Base-by-base conservation (phyloP, 2,329 filamentous ascomycete genomes). In the Ophiocordyceps camponoti-leonardi region DNA sequence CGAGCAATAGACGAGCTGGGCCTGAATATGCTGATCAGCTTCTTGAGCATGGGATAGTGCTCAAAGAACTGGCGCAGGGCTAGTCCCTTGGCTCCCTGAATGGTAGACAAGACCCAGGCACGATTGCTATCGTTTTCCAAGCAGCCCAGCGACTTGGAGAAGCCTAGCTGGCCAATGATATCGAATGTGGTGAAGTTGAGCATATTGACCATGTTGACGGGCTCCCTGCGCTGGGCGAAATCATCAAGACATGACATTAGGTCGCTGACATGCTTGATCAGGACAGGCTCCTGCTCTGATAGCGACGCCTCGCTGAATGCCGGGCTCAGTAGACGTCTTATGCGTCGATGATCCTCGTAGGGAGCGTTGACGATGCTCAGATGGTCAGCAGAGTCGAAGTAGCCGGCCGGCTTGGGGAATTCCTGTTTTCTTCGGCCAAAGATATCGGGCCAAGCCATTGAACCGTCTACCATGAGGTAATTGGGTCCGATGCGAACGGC, bases 401-500 rank as follows among this genome's bases (percentile, higher is more conserved):
- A 19, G 1, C 16, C 4, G 0, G 44, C 42, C 39, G 49, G 49
- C 22, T 44, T 46, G 26, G 22, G 7, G 13, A 46, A 54, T 28
- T 55, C 51, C 8, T 16, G 16, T 28, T 53, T 43, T n/a, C 45
- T 45, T n/a, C 48, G 53, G 30, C 50, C 53, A 48, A 54, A 61
- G 6, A 63, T 55, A 30, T 61, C 53, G 5, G 51, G 50, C 61
- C 66, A 72, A 0, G 44, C 55, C 6, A 54, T 45, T 16, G 47
- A 46, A 23, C 55, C 55, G 18, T 57, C 55, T 35, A 67, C 59
- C 2, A 61, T 58, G 2, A 71, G 55, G 14, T 61, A 56, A 18
- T 62, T 59, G 0, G 68, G 67, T 0, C 57, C 59, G 16, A 66
- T 56, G 1, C 68, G 62, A 10, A 71, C 59, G 1, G 68, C 56